Evolutionary conservation across 2,329 filamentous ascomycete species (phyloP).

Genomic region (Orbilia oligospora): DNA sequence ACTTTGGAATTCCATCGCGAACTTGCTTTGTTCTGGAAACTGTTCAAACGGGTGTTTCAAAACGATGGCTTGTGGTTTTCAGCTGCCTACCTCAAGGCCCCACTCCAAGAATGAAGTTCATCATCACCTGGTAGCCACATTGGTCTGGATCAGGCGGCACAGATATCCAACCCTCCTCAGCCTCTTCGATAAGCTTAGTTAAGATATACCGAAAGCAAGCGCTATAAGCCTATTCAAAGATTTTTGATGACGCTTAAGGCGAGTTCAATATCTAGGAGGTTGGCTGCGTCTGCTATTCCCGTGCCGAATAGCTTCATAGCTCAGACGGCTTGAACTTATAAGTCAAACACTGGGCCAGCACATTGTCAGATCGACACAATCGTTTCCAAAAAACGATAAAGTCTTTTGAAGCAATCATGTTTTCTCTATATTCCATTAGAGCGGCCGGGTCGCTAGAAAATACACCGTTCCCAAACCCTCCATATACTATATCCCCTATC

Average conservation of each 20-base stretch:
- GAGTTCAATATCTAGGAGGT: conserved; percentile 11
- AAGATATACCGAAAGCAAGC: conserved; percentile 13
- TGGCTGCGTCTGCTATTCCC: background rate
- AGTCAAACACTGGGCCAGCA: background rate
- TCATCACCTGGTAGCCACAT: conserved; percentile 1
- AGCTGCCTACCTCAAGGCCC: conserved; percentile 3
- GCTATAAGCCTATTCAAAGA: conserved; percentile 28
- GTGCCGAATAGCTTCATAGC: background rate
- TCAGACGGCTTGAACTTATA: conserved; percentile 15
- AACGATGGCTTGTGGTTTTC: conserved; percentile 7
- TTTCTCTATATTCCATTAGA: background rate
- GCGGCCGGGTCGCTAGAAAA: background rate
- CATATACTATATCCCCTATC: background rate
- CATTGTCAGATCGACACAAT: conserved; percentile 2
- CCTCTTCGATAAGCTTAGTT: conserved; percentile 21
- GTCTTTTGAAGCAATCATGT: conserved; percentile 9
- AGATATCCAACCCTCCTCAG: conserved; percentile 17
- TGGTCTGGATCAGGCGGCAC: background rate
- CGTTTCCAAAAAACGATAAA: background rate
- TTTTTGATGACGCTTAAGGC: conserved; percentile 15
- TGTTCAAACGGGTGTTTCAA: conserved; percentile 21
- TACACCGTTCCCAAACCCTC: background rate
- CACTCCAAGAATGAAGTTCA: conserved; percentile 29
- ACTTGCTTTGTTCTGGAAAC: conserved; percentile 24
- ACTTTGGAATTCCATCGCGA: conserved; percentile 36